Base-by-base conservation (phyloP, 176 grass and related monocot species). In the Triticum timopheevii region DNA sequence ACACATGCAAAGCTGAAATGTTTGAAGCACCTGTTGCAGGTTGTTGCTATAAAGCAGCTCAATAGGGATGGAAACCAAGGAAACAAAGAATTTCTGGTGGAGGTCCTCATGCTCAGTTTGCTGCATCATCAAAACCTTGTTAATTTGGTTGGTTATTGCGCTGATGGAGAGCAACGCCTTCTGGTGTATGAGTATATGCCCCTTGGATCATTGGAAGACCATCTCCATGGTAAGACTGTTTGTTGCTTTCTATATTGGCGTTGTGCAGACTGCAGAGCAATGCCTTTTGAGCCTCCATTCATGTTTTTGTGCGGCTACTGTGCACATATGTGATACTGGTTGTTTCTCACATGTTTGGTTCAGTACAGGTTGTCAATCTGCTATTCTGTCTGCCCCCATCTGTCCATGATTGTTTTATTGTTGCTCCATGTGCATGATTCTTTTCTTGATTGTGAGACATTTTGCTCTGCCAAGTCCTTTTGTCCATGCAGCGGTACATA, bases 101-200 rank as follows among this genome's bases (percentile, higher is more conserved):
- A 95, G 80, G 93, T 94, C 28, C 87, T 94, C 39, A 94, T 94
- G 93, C 93, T 94, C 62, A 94, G 93, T 76, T 74, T 94, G 77
- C 80, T 94, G 75, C 93, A 92, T 81, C 90, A 94, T 69, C 67
- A 89, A 87, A 94, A 94, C 30, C 93, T 94, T 83, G 93, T 94
- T 16, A 94, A 65, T 85, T 85, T 94, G 76, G 90, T 94, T 80
- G 93, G 93, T 70, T 94, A 92, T 84, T 92, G 93, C 88, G 87
- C 90, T 30, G 93, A 94, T 81, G 93, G 93, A 71, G 93, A 94
- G 82, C 93, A 92, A 20, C 90, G 93, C 22, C 93, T 94, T 86
- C 93, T 94, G 69, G 93, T 94, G 69, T 94, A 94, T 40, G 93
- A 94, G 82, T 94, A 92, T 52, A 90, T 95, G 93, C 90, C 93